Evolutionary conservation across 2,329 filamentous ascomycete genomes (phyloP).

Genomic region (Exophiala sp.): DNA sequence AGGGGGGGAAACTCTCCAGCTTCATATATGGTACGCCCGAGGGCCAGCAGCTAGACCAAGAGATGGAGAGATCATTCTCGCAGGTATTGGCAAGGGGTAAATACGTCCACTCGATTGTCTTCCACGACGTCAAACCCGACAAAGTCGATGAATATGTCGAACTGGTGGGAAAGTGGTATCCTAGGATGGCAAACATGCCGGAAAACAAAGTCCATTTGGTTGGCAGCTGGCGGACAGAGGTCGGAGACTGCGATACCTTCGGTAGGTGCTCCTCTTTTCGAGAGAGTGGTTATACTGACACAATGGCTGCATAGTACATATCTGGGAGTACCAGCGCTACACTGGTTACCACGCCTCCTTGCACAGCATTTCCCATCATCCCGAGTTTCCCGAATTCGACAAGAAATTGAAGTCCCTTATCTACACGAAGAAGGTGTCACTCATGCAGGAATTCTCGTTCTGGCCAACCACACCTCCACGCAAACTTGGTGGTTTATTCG

Average conservation of each 20-base stretch:
- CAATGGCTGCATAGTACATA: conserved; percentile 65
- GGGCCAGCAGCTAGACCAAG: conserved; percentile 85
- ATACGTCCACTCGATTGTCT: conserved; percentile 96
- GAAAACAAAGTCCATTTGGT: conserved; percentile 95
- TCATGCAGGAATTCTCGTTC: conserved; percentile 99
- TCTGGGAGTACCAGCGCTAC: conserved; percentile 99
- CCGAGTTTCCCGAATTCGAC: conserved; percentile 79
- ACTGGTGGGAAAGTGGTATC: conserved; percentile 86
- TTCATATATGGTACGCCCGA: conserved; percentile 97
- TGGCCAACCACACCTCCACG: conserved; percentile 94
- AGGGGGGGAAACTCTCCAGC: conserved; percentile 68
- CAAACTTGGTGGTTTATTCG: conserved; percentile 84
- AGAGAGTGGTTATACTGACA: conserved; percentile 31
- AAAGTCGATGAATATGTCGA: conserved; percentile 92
- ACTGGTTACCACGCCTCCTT: conserved; percentile 90
- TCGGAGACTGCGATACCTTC: conserved; percentile 95
- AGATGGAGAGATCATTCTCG: conserved; percentile 93
- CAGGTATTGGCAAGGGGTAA: conserved; percentile 93
- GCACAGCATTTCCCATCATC: conserved; percentile 73
- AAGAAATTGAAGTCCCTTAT: conserved; percentile 79
- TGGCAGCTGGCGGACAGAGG: conserved; percentile 96
- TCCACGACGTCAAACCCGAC: conserved; percentile 91
- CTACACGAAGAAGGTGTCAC: conserved; percentile 72
- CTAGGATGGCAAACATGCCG: conserved; percentile 72
- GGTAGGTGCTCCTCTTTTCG: conserved; percentile 50